A percentile compares a stretch with the other conserved stretches of the same genome.
phyloP scores from a whole-genome alignment of 2,329 filamentous ascomycete genomes.

The Parastagonospora avenae region DNA sequence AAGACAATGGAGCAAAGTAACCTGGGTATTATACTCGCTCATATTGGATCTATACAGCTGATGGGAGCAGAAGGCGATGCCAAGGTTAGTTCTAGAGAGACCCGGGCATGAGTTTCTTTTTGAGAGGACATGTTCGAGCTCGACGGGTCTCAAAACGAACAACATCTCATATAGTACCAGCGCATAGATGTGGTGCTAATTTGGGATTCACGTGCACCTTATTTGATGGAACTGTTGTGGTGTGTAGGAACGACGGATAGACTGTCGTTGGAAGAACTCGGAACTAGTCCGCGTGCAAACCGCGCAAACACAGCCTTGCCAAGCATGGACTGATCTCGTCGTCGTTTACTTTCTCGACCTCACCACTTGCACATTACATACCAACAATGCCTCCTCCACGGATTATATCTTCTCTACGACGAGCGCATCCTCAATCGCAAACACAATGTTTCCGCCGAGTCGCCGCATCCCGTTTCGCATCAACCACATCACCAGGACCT shows the following conservation, averaged over 20 bases:
- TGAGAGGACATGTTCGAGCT: no score
- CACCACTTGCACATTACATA: slow-evolving; percentile 8
- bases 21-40: no score
- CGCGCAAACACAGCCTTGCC: slow-evolving; percentile 26
- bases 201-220: neutral
- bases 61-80: no score
- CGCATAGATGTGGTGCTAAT: no score
- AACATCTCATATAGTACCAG: no score
- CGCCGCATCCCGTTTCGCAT: slow-evolving; percentile 26
- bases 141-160: no score
- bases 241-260: neutral
- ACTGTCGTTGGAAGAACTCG: neutral
- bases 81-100: no score
- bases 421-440: slow-evolving; percentile 24
- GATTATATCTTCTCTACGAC: slow-evolving; percentile 26
- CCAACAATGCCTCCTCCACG: slow-evolving; percentile 36
- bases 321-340: slow-evolving; percentile 26
- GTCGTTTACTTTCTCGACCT: slow-evolving; percentile 6
- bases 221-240: neutral
- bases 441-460: slow-evolving; percentile 31
- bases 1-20: no score
- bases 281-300: slow-evolving; percentile 21
- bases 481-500: slow-evolving; percentile 18
- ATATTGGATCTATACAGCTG: no score
- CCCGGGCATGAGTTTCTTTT: no score